Evolutionary conservation across 192 early-diverging fungal genomes (phyloP).

Genomic region (Helicostylum pulchrum): DNA sequence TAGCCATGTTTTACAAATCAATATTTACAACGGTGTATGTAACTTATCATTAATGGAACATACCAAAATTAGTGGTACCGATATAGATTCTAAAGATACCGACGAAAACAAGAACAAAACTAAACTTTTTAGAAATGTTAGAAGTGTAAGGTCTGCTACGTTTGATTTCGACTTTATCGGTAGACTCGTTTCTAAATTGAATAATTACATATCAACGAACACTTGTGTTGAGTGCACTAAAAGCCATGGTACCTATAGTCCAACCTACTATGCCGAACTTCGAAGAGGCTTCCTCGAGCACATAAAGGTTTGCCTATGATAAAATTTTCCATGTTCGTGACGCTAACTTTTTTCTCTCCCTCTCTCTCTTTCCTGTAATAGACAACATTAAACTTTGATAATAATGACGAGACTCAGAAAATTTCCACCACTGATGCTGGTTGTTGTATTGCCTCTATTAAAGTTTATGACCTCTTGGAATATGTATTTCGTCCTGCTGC

Average conservation of each 20-base stretch:
- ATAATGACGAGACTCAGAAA: not conserved
- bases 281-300: conserved; percentile 7
- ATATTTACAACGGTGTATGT: not conserved
- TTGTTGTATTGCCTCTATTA: not conserved
- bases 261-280: not conserved
- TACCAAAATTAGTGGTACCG: not conserved
- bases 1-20: not conserved
- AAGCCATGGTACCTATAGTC: not conserved
- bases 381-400: not conserved
- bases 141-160: not conserved
- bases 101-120: not conserved
- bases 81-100: not conserved
- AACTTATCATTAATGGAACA: not conserved
- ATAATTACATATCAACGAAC: not conserved
- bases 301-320: not conserved
- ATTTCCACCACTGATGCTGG: not conserved
- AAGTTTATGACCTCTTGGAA: conserved; percentile 5
- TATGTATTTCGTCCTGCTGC: not conserved
- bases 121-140: conserved; percentile 5
- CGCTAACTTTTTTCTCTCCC: not conserved
- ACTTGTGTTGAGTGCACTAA: not conserved
- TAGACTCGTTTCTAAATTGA: conserved; percentile 3
- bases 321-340: not conserved
- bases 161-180: conserved; percentile 11
- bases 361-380: not conserved